These are phyloP conservation scores for Cordyceps farinosa DNA, from an alignment of 2,329 filamentous ascomycete species.

Conservation along the genomic window DNA sequence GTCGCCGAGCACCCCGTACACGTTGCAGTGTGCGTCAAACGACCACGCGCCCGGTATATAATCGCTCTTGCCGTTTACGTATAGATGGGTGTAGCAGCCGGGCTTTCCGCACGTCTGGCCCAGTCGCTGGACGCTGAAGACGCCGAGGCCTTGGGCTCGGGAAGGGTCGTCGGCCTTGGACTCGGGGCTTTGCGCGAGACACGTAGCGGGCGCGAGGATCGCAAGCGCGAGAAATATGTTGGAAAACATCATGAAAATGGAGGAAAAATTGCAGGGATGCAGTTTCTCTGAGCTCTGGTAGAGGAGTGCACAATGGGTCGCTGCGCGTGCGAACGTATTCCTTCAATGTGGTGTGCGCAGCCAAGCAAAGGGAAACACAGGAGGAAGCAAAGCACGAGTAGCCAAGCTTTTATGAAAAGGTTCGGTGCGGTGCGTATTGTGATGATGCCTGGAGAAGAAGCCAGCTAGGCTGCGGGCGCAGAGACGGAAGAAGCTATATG, in stretches of 20 bases:
- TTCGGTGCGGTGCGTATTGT: too few relatives aligned
- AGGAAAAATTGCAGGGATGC: too few relatives aligned
- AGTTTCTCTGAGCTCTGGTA: too few relatives aligned
- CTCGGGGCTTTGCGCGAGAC: neutral
- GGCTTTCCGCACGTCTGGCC: neutral
- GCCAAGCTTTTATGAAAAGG: too few relatives aligned
- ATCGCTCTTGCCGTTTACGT: neutral
- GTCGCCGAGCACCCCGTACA: neutral
- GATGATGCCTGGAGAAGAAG: too few relatives aligned
- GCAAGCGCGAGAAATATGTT: neutral
- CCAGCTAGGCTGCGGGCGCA: too few relatives aligned
- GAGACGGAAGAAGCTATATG: too few relatives aligned
- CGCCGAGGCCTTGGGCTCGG: neutral
- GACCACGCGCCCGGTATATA: neutral
- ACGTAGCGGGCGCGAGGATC: neutral
- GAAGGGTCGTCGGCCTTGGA: neutral
- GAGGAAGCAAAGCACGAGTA: too few relatives aligned
- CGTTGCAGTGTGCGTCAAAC: conserved; percentile 1
- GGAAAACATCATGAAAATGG: neutral
- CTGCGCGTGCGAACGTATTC: too few relatives aligned
- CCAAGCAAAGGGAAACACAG: too few relatives aligned
- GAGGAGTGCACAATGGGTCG: too few relatives aligned
- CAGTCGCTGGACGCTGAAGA: neutral
- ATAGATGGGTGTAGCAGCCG: neutral
- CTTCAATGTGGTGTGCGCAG: too few relatives aligned